These are phyloP conservation scores for Heliosperma pusillum DNA, from an alignment of 148 eudicot genomes.

Conservation along the genomic window DNA sequence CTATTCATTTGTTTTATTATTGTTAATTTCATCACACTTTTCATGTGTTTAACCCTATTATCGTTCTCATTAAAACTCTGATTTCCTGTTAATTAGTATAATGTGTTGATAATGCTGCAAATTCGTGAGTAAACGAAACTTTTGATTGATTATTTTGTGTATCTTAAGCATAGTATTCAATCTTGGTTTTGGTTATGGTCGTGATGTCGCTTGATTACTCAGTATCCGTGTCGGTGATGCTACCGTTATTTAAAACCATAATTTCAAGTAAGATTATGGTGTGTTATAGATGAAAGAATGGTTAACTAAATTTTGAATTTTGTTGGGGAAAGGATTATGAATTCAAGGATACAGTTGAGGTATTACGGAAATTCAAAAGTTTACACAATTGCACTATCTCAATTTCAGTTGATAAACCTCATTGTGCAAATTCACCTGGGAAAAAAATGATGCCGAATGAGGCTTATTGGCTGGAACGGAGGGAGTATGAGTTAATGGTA, in stretches of 20 bases:
- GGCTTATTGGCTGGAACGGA: not conserved
- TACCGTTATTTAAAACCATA: too few species aligned
- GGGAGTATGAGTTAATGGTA: not conserved
- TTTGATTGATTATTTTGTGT: not conserved
- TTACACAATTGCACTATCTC: too few species aligned
- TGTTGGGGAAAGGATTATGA: not conserved
- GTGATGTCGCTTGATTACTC: too few species aligned
- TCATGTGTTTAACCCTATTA: not conserved
- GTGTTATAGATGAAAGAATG: not conserved
- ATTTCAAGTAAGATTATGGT: not conserved
- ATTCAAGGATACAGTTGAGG: not conserved
- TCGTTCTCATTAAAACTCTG: not conserved
- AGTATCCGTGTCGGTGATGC: too few species aligned
- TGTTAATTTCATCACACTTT: not conserved
- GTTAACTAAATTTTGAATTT: not conserved
- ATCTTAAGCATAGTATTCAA: too few species aligned
- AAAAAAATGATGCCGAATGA: not conserved
- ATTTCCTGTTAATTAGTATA: not conserved
- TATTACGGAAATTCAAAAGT: not conserved
- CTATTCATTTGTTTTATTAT: not conserved
- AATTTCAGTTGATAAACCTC: not conserved
- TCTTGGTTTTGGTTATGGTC: too few species aligned
- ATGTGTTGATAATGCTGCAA: not conserved
- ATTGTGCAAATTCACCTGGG: not conserved
- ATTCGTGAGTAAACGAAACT: not conserved